phyloP scores from a whole-genome alignment of 192 early-diverging fungal species.

The Jimgerdemannia lactiflua region DNA sequence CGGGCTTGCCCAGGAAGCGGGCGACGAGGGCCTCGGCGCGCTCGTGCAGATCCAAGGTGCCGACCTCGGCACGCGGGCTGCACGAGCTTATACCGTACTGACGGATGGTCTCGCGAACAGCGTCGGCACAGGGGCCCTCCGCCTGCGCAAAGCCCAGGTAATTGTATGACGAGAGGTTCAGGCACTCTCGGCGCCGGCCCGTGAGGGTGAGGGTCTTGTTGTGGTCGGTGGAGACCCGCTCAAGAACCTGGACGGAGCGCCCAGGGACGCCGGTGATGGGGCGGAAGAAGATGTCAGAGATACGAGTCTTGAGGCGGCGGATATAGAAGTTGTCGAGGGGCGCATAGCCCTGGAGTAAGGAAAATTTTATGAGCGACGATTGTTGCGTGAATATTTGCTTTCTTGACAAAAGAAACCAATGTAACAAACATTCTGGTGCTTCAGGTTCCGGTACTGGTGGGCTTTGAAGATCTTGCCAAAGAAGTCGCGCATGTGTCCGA shows the following conservation, averaged over 20 bases:
- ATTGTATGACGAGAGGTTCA: conserved; percentile 97
- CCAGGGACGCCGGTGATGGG: conserved; percentile 94
- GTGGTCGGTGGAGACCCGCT: conserved; percentile 81
- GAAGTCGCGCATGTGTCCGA: conserved; percentile 92
- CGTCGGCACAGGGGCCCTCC: conserved; percentile 92
- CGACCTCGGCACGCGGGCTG: conserved; percentile 71
- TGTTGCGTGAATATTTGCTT: too few species aligned
- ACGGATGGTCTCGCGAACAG: conserved; percentile 74
- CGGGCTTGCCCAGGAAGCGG: conserved; percentile 86
- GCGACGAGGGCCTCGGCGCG: conserved; percentile 87
- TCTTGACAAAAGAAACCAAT: background rate
- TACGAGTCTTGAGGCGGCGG: conserved; percentile 75
- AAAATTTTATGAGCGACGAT: too few species aligned
- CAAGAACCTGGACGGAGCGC: conserved; percentile 78
- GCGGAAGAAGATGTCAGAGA: conserved; percentile 92
- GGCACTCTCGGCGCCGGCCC: conserved; percentile 70
- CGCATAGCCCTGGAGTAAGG: conserved; percentile 80
- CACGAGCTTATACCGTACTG: conserved; percentile 70
- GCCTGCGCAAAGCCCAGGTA: conserved; percentile 97
- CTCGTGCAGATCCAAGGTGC: conserved; percentile 63
- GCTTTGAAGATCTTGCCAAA: conserved; percentile 78
- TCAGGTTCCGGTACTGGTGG: conserved; percentile 70
- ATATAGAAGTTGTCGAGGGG: conserved; percentile 93
- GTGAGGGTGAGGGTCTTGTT: conserved; percentile 86
- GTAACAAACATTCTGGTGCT: conserved; percentile 7